Percentiles rank a stretch among this genome's conserved stretches.
Conservation (phyloP, 2,329 filamentous ascomycete species). For the Ramularia collo-cygni region DNA sequence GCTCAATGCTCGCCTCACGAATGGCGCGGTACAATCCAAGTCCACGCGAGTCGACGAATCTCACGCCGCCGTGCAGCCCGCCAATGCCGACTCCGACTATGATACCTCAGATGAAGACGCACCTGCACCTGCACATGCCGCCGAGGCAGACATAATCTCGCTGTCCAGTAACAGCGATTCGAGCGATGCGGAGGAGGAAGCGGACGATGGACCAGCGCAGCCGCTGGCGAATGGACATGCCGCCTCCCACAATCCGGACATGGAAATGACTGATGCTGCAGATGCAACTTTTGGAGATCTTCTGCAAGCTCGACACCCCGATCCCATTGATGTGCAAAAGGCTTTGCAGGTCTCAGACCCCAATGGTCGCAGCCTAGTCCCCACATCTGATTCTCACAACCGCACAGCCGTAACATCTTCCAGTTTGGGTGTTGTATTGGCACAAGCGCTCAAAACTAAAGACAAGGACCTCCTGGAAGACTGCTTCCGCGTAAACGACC, state of each 20-base stretch:
- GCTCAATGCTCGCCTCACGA: conserved; percentile 43
- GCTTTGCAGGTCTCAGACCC: conserved; percentile 32
- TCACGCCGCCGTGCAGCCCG: conserved; percentile 42
- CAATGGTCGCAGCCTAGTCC: conserved; percentile 32
- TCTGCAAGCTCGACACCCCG: conserved; percentile 60
- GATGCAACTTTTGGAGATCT: conserved; percentile 80
- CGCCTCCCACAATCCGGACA: conserved; percentile 21
- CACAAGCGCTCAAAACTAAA: conserved; percentile 87
- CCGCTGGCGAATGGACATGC: conserved; percentile 18
- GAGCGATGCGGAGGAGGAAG: conserved; percentile 21
- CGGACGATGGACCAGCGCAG: conserved; percentile 7
- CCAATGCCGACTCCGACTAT: conserved; percentile 22
- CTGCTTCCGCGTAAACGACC: conserved; percentile 75
- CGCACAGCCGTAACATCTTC: conserved; percentile 57
- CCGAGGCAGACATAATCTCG: conserved; percentile 33
- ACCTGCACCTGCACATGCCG: conserved; percentile 2
- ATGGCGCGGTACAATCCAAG: conserved; percentile 45
- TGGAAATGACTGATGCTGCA: conserved; percentile 20
- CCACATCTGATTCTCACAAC: conserved; percentile 38
- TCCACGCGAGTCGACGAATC: conserved; percentile 53
- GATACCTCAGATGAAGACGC: conserved; percentile 18
- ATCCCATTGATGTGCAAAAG: conserved; percentile 68
- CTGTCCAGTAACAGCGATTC: conserved; percentile 43
- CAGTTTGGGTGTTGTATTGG: conserved; percentile 81
- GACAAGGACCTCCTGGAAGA: conserved; percentile 85